phyloP scores from a whole-genome alignment of 129 eudicot species.

The Heracleum sosnowskyi region DNA sequence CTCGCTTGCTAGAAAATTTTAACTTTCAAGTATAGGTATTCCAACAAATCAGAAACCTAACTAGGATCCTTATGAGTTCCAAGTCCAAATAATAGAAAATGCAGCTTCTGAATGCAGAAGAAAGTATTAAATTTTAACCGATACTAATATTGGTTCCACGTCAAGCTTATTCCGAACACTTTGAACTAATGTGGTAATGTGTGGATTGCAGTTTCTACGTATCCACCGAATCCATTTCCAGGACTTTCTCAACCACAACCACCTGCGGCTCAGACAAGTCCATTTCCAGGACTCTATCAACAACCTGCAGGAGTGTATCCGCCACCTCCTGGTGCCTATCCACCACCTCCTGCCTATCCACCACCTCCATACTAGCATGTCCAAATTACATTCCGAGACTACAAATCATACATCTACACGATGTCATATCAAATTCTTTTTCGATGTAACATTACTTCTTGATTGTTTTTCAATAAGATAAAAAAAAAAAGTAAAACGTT shows the following conservation, averaged over 20 bases:
- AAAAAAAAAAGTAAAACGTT: background rate
- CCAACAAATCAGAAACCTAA: too few relatives aligned
- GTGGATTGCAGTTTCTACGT: background rate
- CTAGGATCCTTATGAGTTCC: too few relatives aligned
- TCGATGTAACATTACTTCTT: background rate
- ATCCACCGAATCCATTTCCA: slow-evolving; percentile 12
- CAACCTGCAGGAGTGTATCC: slow-evolving; percentile 9
- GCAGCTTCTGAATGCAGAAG: background rate
- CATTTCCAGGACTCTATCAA: slow-evolving; percentile 14
- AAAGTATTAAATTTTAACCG: too few relatives aligned
- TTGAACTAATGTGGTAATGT: background rate
- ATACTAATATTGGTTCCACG: background rate
- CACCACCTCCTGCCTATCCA: slow-evolving; percentile 2
- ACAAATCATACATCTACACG: background rate
- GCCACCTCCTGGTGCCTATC: slow-evolving; percentile 1
- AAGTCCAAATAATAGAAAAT: too few relatives aligned
- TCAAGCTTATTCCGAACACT: background rate
- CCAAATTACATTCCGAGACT: background rate
- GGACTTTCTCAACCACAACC: slow-evolving; percentile 4
- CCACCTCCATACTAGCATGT: slow-evolving; percentile 3
- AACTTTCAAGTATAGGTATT: too few relatives aligned
- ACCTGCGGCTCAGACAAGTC: background rate
- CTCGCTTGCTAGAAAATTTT: background rate
- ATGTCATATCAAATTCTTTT: background rate
- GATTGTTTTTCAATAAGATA: background rate